Evolutionary conservation across 345 rosid species (phyloP).

Genomic region (Aquilaria yunnanensis): DNA sequence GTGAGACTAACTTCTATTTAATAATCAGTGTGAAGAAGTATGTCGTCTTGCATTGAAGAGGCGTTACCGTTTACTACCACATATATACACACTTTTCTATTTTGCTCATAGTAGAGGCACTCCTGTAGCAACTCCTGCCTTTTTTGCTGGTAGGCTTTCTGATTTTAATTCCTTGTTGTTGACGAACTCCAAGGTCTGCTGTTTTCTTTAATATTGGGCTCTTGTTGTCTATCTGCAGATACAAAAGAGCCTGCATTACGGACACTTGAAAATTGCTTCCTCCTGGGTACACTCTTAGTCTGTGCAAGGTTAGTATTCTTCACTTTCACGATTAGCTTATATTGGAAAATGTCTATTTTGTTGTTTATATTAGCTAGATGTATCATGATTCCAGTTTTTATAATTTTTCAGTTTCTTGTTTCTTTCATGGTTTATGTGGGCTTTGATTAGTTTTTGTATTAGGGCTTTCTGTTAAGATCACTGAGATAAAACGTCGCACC

Average conservation of each 20-base stretch:
- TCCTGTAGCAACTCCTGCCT: slow-evolving; percentile 74
- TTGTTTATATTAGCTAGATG: not conserved
- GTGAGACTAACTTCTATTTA: slow-evolving; percentile 12
- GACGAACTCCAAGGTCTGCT: not conserved
- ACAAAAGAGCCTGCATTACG: slow-evolving; percentile 63
- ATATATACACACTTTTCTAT: slow-evolving; percentile 81
- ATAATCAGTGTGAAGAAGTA: slow-evolving; percentile 79
- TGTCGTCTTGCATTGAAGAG: slow-evolving; percentile 85
- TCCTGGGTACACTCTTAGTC: slow-evolving; percentile 75
- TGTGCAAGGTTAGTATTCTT: slow-evolving; percentile 55
- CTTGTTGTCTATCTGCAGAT: slow-evolving; percentile 33
- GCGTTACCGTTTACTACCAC: slow-evolving; percentile 81
- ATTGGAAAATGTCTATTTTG: not conserved
- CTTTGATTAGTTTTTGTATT: not conserved
- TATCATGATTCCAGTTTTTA: not conserved
- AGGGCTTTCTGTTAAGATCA: no score
- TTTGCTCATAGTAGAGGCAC: slow-evolving; percentile 71
- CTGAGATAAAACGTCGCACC: no score
- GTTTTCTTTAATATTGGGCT: not conserved
- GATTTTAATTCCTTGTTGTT: not conserved
- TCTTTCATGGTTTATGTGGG: not conserved
- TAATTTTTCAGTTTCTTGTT: not conserved
- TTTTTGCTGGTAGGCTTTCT: slow-evolving; percentile 65
- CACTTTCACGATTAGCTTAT: slow-evolving; percentile 5
- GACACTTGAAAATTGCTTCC: slow-evolving; percentile 68